Base-by-base conservation (phyloP, 352 stramenopile genomes). In the Globisporangium cylindrosporum region DNA sequence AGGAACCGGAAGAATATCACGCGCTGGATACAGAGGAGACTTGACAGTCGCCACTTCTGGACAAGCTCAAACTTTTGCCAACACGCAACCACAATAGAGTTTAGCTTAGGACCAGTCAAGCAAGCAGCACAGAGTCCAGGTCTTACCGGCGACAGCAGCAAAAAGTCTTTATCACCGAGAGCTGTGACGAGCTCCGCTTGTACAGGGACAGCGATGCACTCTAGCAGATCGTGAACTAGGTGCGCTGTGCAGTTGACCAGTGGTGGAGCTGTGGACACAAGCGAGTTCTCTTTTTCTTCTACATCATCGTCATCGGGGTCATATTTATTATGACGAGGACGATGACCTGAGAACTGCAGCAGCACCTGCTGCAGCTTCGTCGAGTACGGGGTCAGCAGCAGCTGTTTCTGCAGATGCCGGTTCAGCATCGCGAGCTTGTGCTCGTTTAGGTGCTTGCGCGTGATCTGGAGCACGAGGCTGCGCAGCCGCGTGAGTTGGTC, bases 1-100 rank as follows among this genome's bases (percentile, higher is more conserved):
- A 89, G 73, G 43, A 80, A 84, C 4, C 80, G 80, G 41, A 88
- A 88, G 55, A 82, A 89, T 7, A 89, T 68, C 25, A 92, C 62
- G 20, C 84, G 79, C 61, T 90, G 84, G 5, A 86, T 66, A 27
- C 68, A 63, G 34, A 92, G 38, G 20, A 90, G 61, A 69, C 74
- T 89, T 8, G 80, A 75, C 41, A 89, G 32, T 15, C 73, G 36
- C n/a, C 75, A 70, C 41, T 73, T 74, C 6, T 62, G 59, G 27
- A 78, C 51, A 1, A 89, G 59, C 1, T 89, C 74, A 29, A 77
- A 64, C 82, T 89, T 43, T 90, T 43, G 38, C 6, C n/a, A 9
- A 61, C 9, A 27, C 9, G 48, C 20, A 22, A 29, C 6, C 7
- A 15, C 7, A 51, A 22, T 9, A 27, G 48, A 27, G 48, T 27